Percentiles rank a stretch among this genome's conserved stretches.
These are phyloP conservation scores for Entonaema liquescens DNA, from an alignment of 495 filamentous ascomycete genomes.

Conservation along the genomic window DNA sequence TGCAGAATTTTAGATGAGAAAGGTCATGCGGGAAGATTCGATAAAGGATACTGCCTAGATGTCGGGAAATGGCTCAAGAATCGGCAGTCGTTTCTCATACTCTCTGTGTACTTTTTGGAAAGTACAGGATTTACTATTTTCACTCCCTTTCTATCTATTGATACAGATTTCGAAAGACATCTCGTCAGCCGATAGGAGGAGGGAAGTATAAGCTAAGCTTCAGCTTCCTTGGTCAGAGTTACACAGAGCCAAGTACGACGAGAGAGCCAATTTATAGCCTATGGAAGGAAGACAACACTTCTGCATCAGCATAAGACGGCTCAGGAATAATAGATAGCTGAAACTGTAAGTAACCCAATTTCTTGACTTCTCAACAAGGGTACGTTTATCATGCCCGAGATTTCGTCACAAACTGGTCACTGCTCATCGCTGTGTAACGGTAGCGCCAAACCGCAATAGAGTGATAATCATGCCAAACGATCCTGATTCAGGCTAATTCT, in stretches of 20 bases:
- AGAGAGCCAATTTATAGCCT: constrained; percentile 2
- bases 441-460: constrained; percentile 17
- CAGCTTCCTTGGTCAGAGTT: constrained; percentile 33
- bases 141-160: neutral
- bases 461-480: constrained; percentile 6
- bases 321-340: neutral
- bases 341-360: constrained; percentile 8
- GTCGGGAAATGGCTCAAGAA: constrained; percentile 31
- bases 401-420: constrained; percentile 26
- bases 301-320: constrained; percentile 12
- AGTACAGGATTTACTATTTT: neutral
- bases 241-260: constrained; percentile 14
- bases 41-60: constrained; percentile 4
- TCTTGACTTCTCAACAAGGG: neutral
- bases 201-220: constrained; percentile 5
- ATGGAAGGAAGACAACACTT: constrained; percentile 25
- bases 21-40: constrained; percentile 27
- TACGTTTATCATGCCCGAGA: constrained; percentile 11
- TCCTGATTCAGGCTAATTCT: constrained; percentile 34
- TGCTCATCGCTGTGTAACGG: constrained; percentile 35
- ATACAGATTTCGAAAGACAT: neutral
- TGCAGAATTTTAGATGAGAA: constrained; percentile 14
- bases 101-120: neutral
- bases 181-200: neutral
- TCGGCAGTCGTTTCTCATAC: constrained; percentile 15